A percentile compares a stretch with the other conserved stretches of the same genome.
These are phyloP conservation scores for Lycium barbarum DNA, from an alignment of 257 asterid species.

Conservation along the genomic window DNA sequence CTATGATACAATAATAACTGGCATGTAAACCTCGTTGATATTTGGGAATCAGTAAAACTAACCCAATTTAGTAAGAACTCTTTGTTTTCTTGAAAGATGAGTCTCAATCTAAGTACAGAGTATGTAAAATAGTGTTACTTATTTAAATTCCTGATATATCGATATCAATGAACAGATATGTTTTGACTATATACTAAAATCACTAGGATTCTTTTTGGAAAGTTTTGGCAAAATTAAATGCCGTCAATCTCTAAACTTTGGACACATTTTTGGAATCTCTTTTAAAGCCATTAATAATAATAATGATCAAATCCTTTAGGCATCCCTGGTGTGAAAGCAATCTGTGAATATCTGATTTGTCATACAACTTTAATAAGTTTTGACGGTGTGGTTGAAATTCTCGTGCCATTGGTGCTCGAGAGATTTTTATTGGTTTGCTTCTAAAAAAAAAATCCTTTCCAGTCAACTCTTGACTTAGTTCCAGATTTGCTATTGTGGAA, in stretches of 20 bases:
- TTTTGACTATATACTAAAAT: neutral
- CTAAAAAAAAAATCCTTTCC: neutral
- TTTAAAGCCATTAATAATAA: neutral
- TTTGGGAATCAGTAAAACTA: slow-evolving; percentile 4
- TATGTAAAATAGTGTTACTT: neutral
- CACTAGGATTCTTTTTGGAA: neutral
- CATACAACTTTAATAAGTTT: slow-evolving; percentile 19
- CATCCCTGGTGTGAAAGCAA: slow-evolving; percentile 9
- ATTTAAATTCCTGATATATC: neutral
- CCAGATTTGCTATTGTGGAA: slow-evolving; percentile 10
- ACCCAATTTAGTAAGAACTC: neutral
- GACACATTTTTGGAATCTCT: neutral
- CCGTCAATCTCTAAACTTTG: neutral
- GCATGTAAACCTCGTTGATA: neutral
- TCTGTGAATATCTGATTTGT: neutral
- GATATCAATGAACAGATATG: neutral
- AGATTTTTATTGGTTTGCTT: slow-evolving; percentile 12
- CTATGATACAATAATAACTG: neutral
- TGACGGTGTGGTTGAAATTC: neutral
- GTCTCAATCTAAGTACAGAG: neutral
- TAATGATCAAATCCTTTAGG: neutral
- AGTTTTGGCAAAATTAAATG: neutral
- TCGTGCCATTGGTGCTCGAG: neutral
- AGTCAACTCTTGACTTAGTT: neutral
- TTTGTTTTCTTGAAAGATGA: slow-evolving; percentile 19